Evolutionary conservation across 371 early-diverging fungal genomes (phyloP), one percentile per base, ranked within the genome.

Genomic region (Lichtheimia ramosa): DNA sequence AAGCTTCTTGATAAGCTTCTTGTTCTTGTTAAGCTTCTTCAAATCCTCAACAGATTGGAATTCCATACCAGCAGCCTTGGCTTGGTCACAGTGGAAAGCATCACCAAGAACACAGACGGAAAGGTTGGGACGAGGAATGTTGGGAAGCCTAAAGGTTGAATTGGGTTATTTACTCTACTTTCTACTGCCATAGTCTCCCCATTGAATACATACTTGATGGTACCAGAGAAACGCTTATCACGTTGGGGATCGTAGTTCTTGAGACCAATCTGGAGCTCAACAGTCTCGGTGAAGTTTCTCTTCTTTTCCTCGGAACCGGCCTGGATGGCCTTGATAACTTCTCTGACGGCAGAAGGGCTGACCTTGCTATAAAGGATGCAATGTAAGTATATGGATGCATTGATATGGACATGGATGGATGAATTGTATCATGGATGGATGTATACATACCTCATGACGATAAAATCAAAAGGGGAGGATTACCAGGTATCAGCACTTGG

Each of bases 241-340:
- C 96, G 91, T 83, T 96, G 96, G 70, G 96, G 95, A 89, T 99
- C 98, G 91, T 97, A 99, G 91, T 98, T 97, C 92, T 98, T 99
- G 62, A 97, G 86, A 78, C 96, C 95, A 72, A 98, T 89, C 84
- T 98, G 97, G 75, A 99, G 89, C 83, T 99, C 98, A 63, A 98
- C 88, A 64, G 98, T 96, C 84, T 97, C 97, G 59, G 79, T 77
- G 88, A 96, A 96, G 78, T 95, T 95, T 71, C 97, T 86, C 75
- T 87, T 84, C 85, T 94, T 93, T 79, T 90, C 94, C 81, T 87
- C 86, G 69, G 94, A 85, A 74, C 74, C 87, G 57, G 73, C 66
- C 64, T 90, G 73, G 71, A 96, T 69, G 66, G 76, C 73, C 53
- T 74, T 64, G 66, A 94, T 85, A 71, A 89, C 80, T 64, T 90